A percentile compares a stretch with the other conserved stretches of the same genome.
phyloP scores from a whole-genome alignment of 2,329 filamentous ascomycete genomes.

The Penicillium occitanis region DNA sequence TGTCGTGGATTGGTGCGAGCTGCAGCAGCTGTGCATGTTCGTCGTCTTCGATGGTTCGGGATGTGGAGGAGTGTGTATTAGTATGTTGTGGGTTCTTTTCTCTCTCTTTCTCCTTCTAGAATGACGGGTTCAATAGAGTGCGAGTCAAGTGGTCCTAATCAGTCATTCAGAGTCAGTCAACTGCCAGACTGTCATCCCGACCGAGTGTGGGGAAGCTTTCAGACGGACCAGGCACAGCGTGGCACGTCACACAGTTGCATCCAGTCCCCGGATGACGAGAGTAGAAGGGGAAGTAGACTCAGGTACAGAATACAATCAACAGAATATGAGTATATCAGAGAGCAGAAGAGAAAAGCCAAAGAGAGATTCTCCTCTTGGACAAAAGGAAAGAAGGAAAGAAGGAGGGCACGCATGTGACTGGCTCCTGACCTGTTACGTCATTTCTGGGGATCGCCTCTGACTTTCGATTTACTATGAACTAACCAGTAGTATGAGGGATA shows the following conservation, averaged over 20 bases:
- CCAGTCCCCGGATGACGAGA: not conserved
- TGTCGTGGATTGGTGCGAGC: not conserved
- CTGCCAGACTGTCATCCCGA: not conserved
- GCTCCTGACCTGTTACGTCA: constrained; percentile 6
- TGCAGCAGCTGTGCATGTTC: constrained; percentile 3
- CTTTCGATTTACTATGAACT: too few species aligned
- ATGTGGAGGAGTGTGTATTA: not conserved
- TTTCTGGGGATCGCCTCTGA: not conserved
- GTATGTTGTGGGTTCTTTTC: not conserved
- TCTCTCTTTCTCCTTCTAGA: not conserved
- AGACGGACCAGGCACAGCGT: constrained; percentile 7
- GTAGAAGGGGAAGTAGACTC: not conserved
- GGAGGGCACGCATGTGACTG: constrained; percentile 1
- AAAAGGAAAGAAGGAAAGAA: not conserved
- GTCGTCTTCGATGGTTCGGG: not conserved
- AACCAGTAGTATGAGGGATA: not conserved
- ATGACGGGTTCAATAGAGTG: not conserved
- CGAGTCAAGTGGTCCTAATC: not conserved
- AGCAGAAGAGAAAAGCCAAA: too few species aligned
- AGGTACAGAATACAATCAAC: not conserved
- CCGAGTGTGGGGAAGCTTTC: constrained; percentile 6
- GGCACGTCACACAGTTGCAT: constrained; percentile 2
- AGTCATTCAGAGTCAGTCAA: not conserved
- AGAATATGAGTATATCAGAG: not conserved
- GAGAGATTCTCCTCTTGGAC: not conserved